phyloP scores from a whole-genome alignment of 352 stramenopile genomes.

The Pythium sukuiense region DNA sequence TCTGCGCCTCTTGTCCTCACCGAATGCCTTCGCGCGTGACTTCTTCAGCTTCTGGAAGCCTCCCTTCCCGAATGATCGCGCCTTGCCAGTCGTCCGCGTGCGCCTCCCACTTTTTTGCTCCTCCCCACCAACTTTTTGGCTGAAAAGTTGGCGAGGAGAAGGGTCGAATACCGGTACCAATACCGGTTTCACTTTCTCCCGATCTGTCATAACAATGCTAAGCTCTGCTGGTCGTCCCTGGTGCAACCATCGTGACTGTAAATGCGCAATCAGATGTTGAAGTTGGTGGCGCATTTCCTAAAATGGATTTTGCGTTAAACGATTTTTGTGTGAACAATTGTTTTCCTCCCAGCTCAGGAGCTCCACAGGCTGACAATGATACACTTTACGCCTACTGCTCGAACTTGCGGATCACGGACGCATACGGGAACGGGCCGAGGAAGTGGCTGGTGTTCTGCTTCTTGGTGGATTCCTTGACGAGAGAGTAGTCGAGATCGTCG shows the following conservation, averaged over 20 bases:
- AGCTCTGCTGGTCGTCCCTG: background rate
- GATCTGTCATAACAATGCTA: no score
- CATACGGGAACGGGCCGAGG: constrained; percentile 72
- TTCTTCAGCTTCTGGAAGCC: background rate
- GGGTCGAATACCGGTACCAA: background rate
- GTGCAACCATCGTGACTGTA: background rate
- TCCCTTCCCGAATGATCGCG: background rate
- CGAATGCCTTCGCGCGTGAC: background rate
- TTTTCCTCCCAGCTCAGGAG: background rate
- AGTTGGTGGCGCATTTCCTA: constrained; percentile 1
- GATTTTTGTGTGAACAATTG: background rate
- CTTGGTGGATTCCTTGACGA: constrained; percentile 64
- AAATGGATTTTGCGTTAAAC: background rate
- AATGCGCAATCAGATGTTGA: constrained; percentile 24
- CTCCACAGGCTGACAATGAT: background rate
- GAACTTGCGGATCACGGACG: constrained; percentile 57
- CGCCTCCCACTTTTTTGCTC: background rate
- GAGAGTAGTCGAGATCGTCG: constrained; percentile 57
- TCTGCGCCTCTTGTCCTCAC: background rate
- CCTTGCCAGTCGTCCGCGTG: constrained; percentile 2
- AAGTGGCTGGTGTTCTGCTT: constrained; percentile 74
- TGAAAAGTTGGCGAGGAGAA: background rate
- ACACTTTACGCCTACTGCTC: constrained; percentile 13
- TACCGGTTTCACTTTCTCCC: background rate
- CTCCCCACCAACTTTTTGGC: background rate